Base-by-base conservation (phyloP, 176 grass and related monocot species). In the Saccharum spontaneum region DNA sequence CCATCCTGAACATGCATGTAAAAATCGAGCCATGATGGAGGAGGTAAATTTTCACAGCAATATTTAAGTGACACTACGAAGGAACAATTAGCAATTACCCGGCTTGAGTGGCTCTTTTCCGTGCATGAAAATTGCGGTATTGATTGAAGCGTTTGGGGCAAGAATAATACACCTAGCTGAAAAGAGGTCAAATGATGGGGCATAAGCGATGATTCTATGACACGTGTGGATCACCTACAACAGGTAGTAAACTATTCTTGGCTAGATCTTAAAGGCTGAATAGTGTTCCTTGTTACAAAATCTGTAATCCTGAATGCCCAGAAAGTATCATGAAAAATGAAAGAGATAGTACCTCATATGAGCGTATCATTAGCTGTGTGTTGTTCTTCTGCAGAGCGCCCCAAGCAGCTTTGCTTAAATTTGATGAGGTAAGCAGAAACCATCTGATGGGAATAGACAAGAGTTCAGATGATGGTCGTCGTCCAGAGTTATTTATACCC, bases 331-430 rank as follows among this genome's bases (percentile, higher is more conserved):
- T 38, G 33, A 24, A 81, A 43, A 54, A 75, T 75, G 16, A 44
- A 76, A 78, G 43, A 46, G 79, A 13, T 66, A 22, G 59, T 85
- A 95, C 97, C 93, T 98, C 97, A 73, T 98, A 98, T 23, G 93
- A 98, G 18, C 97, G 93, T 87, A 98, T 92, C 97, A 98, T 98
- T 33, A 98, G 90, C 83, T 98, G 91, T 6, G 97, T 80, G 87
- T 90, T 95, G 74, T 94, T 98, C 88, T 98, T 98, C 83, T 95
- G 93, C 65, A 92, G 87, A 34, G 93, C 91, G n/a, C 97, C 97
- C 97, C 93, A 98, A 85, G 97, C 93, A 81, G 97, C 97, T 71
- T 95, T 98, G 86, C 97, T 95, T 89, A 98, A 88, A 92, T 98
- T 98, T 81, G 97, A 71, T 24, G 91, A 98, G 33, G 93, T 98